Percentiles rank a stretch among this genome's conserved stretches.
phyloP scores from a whole-genome alignment of 2,329 filamentous ascomycete species.

The Cladosporium sp. region DNA sequence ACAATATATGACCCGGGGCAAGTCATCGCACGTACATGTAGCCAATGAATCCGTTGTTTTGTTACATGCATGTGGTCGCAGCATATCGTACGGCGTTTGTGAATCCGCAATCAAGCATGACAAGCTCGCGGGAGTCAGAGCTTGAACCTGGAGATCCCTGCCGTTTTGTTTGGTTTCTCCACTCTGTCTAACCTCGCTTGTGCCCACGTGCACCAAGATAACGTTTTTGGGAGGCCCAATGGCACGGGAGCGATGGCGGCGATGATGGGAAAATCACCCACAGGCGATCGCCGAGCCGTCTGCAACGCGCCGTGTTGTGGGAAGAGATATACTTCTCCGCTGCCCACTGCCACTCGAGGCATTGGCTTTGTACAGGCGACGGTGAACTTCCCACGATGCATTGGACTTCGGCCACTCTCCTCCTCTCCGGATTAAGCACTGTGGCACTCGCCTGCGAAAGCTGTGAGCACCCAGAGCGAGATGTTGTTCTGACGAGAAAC shows the following conservation, averaged over 20 bases:
- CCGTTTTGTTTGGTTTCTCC: neutral
- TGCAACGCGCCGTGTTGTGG: neutral
- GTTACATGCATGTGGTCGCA: neutral
- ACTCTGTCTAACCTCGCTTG: neutral
- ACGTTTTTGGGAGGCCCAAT: slow-evolving; percentile 8
- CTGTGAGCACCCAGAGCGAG: slow-evolving; percentile 45
- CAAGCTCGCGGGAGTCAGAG: slow-evolving; percentile 3
- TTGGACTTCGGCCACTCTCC: slow-evolving; percentile 26
- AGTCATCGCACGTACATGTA: neutral
- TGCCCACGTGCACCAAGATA: slow-evolving; percentile 20
- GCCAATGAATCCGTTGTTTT: neutral
- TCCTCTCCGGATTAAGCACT: slow-evolving; percentile 2
- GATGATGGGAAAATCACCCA: neutral
- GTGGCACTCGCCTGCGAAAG: slow-evolving; percentile 36
- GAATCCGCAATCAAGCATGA: slow-evolving; percentile 9
- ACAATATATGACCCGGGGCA: neutral
- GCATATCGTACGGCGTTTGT: neutral
- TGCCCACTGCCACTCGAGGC: neutral
- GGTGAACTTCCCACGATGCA: neutral
- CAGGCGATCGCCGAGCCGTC: neutral
- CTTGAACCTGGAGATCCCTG: slow-evolving; percentile 4
- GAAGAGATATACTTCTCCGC: neutral
- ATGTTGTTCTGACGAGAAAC: slow-evolving; percentile 45
- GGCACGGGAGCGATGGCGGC: neutral
- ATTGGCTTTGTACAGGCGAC: neutral